Evolutionary conservation across 352 stramenopile genomes (phyloP).

Genomic region (Pelagophyceae sp.): DNA sequence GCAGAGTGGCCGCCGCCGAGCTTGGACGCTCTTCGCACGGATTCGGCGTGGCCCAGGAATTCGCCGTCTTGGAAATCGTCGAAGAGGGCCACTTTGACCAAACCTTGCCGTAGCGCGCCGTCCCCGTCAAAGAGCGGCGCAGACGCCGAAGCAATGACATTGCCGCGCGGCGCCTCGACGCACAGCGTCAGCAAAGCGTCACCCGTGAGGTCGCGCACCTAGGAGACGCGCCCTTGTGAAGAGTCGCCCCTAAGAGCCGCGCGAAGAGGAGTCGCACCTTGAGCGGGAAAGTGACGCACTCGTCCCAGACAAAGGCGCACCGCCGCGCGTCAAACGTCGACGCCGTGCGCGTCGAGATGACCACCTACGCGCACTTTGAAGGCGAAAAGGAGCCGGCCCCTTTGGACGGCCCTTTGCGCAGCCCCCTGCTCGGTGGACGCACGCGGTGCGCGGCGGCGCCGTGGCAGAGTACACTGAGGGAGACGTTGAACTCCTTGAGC

Average conservation of each 20-base stretch:
- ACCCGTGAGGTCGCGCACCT: constrained; percentile 60
- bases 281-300: constrained; percentile 17
- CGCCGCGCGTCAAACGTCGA: not conserved
- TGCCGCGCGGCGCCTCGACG: constrained; percentile 66
- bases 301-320: constrained; percentile 31
- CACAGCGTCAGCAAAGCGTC: constrained; percentile 68
- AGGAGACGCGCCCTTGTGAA: too few relatives aligned
- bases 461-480: not conserved
- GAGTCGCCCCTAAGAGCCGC: not conserved
- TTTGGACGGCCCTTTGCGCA: too few relatives aligned
- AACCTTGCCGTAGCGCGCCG: constrained; percentile 65
- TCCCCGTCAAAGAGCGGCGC: constrained; percentile 73
- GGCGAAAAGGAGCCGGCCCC: too few relatives aligned
- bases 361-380: too few relatives aligned
- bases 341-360: not conserved
- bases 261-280: too few relatives aligned
- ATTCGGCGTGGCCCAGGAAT: constrained; percentile 17
- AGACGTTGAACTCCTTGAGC: not conserved
- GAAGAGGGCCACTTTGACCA: constrained; percentile 70
- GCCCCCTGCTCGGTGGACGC: too few relatives aligned
- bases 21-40: constrained; percentile 14
- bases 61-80: constrained; percentile 18
- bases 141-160: constrained; percentile 65
- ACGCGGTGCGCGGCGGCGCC: not conserved
- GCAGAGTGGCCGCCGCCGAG: constrained; percentile 14